Percentiles rank a stretch among this genome's conserved stretches.
These are phyloP conservation scores for Peronospora tabacina DNA, from an alignment of 352 stramenopile species.

Conservation along the genomic window DNA sequence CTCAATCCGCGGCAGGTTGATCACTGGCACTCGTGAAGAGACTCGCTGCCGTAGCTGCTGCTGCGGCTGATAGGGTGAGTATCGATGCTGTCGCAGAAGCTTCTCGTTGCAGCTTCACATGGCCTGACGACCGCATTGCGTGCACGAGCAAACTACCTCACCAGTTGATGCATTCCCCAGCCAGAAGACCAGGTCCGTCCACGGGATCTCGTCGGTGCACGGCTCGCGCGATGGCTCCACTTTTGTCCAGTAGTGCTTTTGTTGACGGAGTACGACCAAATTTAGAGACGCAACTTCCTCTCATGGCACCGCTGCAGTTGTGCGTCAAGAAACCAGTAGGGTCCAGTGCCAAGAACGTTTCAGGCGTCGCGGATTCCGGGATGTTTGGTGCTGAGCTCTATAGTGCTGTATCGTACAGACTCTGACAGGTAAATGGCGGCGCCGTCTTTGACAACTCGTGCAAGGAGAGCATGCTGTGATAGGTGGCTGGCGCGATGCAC, in stretches of 20 bases:
- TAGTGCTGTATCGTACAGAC: neutral
- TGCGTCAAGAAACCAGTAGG: conserved; percentile 17
- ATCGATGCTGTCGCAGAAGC: conserved; percentile 12
- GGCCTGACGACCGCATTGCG: conserved; percentile 19
- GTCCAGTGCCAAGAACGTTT: conserved; percentile 25
- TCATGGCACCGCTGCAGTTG: conserved; percentile 11
- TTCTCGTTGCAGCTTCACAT: conserved; percentile 12
- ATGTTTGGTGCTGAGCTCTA: neutral
- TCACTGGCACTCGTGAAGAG: conserved; percentile 50
- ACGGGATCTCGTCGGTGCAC: conserved; percentile 49
- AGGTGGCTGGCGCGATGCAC: conserved; percentile 4
- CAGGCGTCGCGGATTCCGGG: conserved; percentile 19
- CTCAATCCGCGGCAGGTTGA: conserved; percentile 52
- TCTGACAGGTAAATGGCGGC: conserved; percentile 1
- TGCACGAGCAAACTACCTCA: conserved; percentile 40
- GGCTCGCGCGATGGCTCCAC: conserved; percentile 47
- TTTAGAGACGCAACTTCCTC: conserved; percentile 16
- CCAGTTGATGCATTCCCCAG: conserved; percentile 40
- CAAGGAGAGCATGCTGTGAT: conserved; percentile 13
- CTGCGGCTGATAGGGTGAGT: conserved; percentile 35
- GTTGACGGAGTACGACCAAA: neutral
- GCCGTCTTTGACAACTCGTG: conserved; percentile 8
- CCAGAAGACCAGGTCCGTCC: conserved; percentile 51
- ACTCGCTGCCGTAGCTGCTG: conserved; percentile 24
- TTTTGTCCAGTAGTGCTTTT: conserved; percentile 15